Conservation (phyloP, 2,329 filamentous ascomycete genomes). For the Diaporthe citriasiana region DNA sequence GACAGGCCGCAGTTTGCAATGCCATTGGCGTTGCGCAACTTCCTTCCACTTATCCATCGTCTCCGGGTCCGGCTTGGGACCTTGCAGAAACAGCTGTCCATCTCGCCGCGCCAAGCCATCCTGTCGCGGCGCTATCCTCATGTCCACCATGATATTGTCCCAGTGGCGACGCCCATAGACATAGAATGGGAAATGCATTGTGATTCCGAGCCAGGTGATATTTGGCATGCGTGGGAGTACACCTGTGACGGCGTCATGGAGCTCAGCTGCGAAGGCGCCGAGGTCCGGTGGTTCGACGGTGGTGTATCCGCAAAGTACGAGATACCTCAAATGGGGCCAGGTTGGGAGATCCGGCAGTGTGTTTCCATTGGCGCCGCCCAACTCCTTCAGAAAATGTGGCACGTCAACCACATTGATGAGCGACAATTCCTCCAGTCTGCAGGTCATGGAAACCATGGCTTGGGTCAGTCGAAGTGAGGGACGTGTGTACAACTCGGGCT, state of each 20-base stretch:
- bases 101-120: not conserved
- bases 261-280: too few species aligned
- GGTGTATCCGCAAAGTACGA: fast-evolving
- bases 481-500: too few species aligned
- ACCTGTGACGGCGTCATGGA: not conserved
- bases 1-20: not conserved
- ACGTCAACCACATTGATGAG: not conserved
- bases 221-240: not conserved
- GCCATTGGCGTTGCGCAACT: not conserved
- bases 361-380: too few species aligned
- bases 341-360: not conserved
- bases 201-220: fast-evolving
- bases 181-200: not conserved
- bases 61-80: not conserved
- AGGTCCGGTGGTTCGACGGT: fast-evolving
- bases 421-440: not conserved
- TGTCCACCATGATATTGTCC: fast-evolving
- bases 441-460: not conserved
- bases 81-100: fast-evolving
- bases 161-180: too few species aligned
- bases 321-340: not conserved
- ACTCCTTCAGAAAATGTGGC: not conserved
- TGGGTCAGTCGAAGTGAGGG: not conserved
- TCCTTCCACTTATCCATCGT: not conserved
- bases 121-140: not conserved